Conservation (phyloP, 352 stramenopile genomes). For the Halophytophthora polymorphica region DNA sequence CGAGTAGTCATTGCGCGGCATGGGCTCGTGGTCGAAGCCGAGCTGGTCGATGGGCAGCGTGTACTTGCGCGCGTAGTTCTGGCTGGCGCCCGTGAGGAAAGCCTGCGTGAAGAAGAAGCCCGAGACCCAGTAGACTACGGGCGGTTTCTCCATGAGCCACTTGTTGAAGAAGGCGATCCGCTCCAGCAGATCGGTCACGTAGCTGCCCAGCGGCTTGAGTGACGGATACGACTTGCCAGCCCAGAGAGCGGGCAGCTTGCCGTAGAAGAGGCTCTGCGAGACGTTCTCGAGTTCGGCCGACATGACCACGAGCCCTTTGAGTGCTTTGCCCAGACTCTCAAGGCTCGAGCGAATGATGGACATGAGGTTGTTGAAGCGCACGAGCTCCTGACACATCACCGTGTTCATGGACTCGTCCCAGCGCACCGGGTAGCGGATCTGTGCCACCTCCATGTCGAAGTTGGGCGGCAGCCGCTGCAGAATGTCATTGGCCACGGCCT, state of each 20-base stretch:
- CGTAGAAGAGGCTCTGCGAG: constrained; percentile 89
- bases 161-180: constrained; percentile 89
- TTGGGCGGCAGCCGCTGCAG: constrained; percentile 80
- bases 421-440: constrained; percentile 89
- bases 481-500: constrained; percentile 86
- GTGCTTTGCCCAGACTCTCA: constrained; percentile 83
- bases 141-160: constrained; percentile 88
- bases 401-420: constrained; percentile 95
- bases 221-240: constrained; percentile 90
- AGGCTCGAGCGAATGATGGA: constrained; percentile 86
- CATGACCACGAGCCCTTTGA: constrained; percentile 94
- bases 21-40: constrained; percentile 77
- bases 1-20: constrained; percentile 71
- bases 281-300: constrained; percentile 92
- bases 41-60: constrained; percentile 90
- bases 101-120: constrained; percentile 97
- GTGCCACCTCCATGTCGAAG: constrained; percentile 92
- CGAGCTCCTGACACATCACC: constrained; percentile 91
- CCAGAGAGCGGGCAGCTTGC: constrained; percentile 91
- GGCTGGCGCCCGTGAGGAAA: constrained; percentile 93
- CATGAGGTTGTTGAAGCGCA: constrained; percentile 92
- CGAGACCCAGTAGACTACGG: constrained; percentile 92
- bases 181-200: constrained; percentile 90
- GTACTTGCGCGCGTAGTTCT: constrained; percentile 93
- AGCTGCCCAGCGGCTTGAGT: constrained; percentile 89